Conservation (phyloP, 2,329 filamentous ascomycete genomes). For the Talaromyces albobiverticillius region DNA sequence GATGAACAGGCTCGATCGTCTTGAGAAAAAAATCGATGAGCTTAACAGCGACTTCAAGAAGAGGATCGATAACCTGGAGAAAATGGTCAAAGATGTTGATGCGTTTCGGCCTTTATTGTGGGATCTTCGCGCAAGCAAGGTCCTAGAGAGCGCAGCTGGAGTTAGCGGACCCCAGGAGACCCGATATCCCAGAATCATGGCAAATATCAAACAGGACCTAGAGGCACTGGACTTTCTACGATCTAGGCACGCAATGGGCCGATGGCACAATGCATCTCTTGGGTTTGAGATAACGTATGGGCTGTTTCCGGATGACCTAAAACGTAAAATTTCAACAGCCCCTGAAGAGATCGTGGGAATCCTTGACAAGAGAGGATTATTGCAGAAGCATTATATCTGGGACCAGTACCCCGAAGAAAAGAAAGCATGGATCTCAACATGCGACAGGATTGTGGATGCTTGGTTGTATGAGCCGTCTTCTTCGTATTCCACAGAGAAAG, state of each 20-base stretch:
- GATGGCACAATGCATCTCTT: background rate
- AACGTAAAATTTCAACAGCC: background rate
- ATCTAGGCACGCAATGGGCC: background rate
- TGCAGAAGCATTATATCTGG: background rate
- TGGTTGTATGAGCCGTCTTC: background rate
- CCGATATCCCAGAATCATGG: background rate
- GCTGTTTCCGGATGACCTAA: background rate
- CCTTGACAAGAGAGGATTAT: background rate
- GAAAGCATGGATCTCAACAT: background rate
- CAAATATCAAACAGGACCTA: background rate
- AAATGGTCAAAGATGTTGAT: too few relatives aligned
- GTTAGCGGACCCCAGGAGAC: background rate
- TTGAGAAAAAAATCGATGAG: too few relatives aligned
- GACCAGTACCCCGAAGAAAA: background rate
- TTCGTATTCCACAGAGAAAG: background rate
- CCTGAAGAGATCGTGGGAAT: background rate
- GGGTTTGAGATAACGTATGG: background rate
- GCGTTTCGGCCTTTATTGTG: too few relatives aligned
- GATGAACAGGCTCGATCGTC: too few relatives aligned
- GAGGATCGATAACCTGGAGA: too few relatives aligned
- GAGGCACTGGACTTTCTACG: background rate
- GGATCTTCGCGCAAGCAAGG: background rate
- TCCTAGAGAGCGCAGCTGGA: background rate
- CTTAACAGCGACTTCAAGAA: too few relatives aligned
- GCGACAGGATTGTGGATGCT: background rate